A percentile compares a stretch with the other conserved stretches of the same genome.
Evolutionary conservation across 2,329 filamentous ascomycete genomes (phyloP).

Genomic region (Akanthomyces uredinophilus): DNA sequence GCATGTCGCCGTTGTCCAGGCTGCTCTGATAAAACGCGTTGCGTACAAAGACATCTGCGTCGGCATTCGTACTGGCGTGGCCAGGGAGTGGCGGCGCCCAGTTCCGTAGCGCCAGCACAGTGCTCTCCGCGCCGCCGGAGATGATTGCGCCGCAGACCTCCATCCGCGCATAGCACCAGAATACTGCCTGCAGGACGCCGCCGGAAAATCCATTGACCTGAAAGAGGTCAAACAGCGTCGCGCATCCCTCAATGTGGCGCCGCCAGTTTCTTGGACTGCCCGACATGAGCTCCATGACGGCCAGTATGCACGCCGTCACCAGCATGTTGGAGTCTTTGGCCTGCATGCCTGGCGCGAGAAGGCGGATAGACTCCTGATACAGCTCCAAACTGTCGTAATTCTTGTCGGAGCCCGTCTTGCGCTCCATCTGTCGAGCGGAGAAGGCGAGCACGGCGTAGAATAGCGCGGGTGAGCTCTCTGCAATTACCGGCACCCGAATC

Average conservation of each 20-base stretch:
- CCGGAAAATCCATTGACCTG: conserved; percentile 42
- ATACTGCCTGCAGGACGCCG: conserved; percentile 46
- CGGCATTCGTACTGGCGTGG: conserved; percentile 15
- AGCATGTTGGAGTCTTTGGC: conserved; percentile 40
- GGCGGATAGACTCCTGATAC: conserved; percentile 47
- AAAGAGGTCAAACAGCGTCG: conserved; percentile 45
- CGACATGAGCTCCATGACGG: conserved; percentile 44
- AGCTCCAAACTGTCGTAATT: conserved; percentile 46
- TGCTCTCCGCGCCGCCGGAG: conserved; percentile 42
- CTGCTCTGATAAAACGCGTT: conserved; percentile 26
- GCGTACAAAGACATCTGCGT: conserved; percentile 22
- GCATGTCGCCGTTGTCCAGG: conserved; percentile 38
- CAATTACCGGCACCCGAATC: conserved; percentile 44
- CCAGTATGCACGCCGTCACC: conserved; percentile 42
- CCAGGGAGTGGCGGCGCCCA: conserved; percentile 36
- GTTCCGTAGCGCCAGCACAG: conserved; percentile 43
- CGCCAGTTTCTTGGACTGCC: conserved; percentile 46
- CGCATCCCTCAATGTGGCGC: conserved; percentile 52
- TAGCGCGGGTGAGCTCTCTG: conserved; percentile 39
- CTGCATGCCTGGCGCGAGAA: conserved; percentile 37
- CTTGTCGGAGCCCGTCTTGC: conserved; percentile 41
- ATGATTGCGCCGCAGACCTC: conserved; percentile 51
- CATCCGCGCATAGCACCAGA: conserved; percentile 56
- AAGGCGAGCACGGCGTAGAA: conserved; percentile 48
- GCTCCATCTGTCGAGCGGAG: conserved; percentile 47